A percentile compares a stretch with the other conserved stretches of the same genome.
Evolutionary conservation across 2,329 filamentous ascomycete species (phyloP).

Genomic region (Aspergillus terreus): DNA sequence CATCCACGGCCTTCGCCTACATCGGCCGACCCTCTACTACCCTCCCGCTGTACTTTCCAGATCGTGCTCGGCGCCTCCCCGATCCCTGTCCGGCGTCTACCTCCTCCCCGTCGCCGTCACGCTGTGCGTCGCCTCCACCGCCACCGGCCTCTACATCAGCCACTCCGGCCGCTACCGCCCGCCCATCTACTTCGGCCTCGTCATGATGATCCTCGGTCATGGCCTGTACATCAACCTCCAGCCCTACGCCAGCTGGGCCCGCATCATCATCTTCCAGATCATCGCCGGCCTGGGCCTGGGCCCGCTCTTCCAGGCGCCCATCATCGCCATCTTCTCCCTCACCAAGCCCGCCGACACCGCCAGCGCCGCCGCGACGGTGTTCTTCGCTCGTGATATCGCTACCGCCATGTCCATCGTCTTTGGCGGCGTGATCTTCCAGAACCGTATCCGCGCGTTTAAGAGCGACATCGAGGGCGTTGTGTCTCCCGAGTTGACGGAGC

Average conservation of each 20-base stretch:
- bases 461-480: neutral
- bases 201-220: conserved; percentile 54
- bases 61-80: conserved; percentile 60
- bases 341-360: conserved; percentile 54
- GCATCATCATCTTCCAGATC: conserved; percentile 43
- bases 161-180: conserved; percentile 60
- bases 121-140: conserved; percentile 55
- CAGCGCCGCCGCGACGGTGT: conserved; percentile 54
- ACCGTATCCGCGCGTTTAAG: conserved; percentile 14
- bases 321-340: conserved; percentile 54
- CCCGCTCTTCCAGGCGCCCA: conserved; percentile 51
- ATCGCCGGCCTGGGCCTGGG: conserved; percentile 51
- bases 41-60: conserved; percentile 74
- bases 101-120: conserved; percentile 62
- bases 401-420: conserved; percentile 53
- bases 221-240: conserved; percentile 54
- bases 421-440: conserved; percentile 46
- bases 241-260: conserved; percentile 40
- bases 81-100: conserved; percentile 62
- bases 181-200: conserved; percentile 53
- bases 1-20: conserved; percentile 66
- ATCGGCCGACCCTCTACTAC: conserved; percentile 67
- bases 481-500: neutral
- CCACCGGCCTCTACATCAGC: conserved; percentile 62
- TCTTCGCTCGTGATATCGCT: conserved; percentile 52